phyloP scores from a whole-genome alignment of 805 yeast genomes.

The Saturnispora dispora region DNA sequence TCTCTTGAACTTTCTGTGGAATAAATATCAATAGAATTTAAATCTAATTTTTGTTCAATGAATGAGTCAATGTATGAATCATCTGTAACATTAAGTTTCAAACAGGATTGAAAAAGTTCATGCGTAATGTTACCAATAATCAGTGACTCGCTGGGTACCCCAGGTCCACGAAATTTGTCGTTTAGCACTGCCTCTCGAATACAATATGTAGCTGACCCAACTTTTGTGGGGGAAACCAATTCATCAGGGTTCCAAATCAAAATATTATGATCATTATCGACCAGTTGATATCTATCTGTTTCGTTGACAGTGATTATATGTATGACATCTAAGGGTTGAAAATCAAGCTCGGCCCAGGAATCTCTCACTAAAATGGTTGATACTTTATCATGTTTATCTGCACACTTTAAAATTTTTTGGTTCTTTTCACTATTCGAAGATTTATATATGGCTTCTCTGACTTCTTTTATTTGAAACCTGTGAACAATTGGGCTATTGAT shows the following conservation, averaged over 20 bases:
- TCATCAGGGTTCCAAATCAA: slow-evolving; percentile 79
- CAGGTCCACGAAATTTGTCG: slow-evolving; percentile 49
- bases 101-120: slow-evolving; percentile 56
- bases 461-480: slow-evolving; percentile 36
- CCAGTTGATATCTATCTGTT: slow-evolving; percentile 29
- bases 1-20: slow-evolving; percentile 44
- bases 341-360: slow-evolving; percentile 46
- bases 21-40: slow-evolving; percentile 33
- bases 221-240: slow-evolving; percentile 69
- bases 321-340: slow-evolving; percentile 45
- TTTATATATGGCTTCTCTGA: slow-evolving; percentile 28
- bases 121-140: slow-evolving; percentile 82
- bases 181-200: slow-evolving; percentile 59
- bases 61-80: slow-evolving; percentile 29
- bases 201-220: slow-evolving; percentile 71
- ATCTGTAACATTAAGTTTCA: slow-evolving; percentile 31
- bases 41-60: slow-evolving; percentile 25
- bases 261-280: slow-evolving; percentile 51
- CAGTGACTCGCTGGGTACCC: slow-evolving; percentile 54
- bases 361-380: slow-evolving; percentile 48
- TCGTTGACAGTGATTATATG: slow-evolving; percentile 43
- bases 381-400: slow-evolving; percentile 26
- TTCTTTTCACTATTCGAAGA: slow-evolving; percentile 24
- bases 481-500: slow-evolving; percentile 38
- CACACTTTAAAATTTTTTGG: slow-evolving; percentile 50